These are phyloP conservation scores for Penicillium concentricum DNA, from an alignment of 2,329 filamentous ascomycete genomes.

Conservation along the genomic window DNA sequence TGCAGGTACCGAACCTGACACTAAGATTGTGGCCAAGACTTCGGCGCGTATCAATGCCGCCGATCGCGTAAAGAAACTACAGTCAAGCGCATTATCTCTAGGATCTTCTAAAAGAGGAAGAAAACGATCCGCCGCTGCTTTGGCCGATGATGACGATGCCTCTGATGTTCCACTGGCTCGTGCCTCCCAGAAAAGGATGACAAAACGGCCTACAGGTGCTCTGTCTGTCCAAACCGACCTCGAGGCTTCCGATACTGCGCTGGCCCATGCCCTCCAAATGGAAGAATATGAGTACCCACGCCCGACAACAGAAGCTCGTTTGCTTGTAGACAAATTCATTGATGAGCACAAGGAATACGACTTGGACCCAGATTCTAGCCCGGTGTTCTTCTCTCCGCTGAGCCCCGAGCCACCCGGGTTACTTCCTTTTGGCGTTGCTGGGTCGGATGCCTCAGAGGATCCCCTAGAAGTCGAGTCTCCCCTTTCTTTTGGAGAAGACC, in stretches of 20 bases:
- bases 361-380: background rate
- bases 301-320: constrained; percentile 38
- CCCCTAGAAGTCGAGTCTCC: constrained; percentile 10
- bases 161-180: constrained; percentile 55
- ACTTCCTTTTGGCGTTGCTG: background rate
- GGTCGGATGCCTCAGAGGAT: constrained; percentile 17
- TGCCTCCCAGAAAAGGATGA: constrained; percentile 51
- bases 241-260: constrained; percentile 47
- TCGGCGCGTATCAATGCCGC: constrained; percentile 44
- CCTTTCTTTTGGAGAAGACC: background rate
- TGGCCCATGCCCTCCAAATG: constrained; percentile 59
- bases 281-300: constrained; percentile 49
- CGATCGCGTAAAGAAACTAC: constrained; percentile 48
- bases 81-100: constrained; percentile 51
- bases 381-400: background rate
- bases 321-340: constrained; percentile 13
- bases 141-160: constrained; percentile 34
- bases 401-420: background rate
- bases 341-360: constrained; percentile 19
- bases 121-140: constrained; percentile 45
- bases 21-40: constrained; percentile 26
- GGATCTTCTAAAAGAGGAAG: constrained; percentile 32
- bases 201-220: constrained; percentile 45
- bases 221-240: constrained; percentile 37
- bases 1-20: constrained; percentile 50